Evolutionary conservation across 768 basidiomycete species (phyloP).

Genomic region (Lactarius vividus): DNA sequence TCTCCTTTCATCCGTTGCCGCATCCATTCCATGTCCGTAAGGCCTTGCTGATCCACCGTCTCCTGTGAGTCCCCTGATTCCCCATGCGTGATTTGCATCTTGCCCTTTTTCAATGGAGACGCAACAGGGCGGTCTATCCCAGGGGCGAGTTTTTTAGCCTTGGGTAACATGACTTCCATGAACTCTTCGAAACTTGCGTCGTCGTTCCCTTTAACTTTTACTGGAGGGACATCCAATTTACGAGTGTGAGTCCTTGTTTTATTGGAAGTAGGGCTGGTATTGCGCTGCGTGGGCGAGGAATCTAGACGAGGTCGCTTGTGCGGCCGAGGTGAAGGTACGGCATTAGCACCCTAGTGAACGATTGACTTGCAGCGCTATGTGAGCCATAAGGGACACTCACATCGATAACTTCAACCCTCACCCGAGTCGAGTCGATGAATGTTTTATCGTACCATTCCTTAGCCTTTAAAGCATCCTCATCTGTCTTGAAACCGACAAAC

Average conservation of each 20-base stretch:
- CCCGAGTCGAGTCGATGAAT: conserved; percentile 75
- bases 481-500: conserved; percentile 86
- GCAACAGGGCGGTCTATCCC: conserved; percentile 51
- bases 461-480: conserved; percentile 69
- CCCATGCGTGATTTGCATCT: background rate
- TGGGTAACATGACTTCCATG: conserved; percentile 70
- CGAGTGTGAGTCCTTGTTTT: conserved; percentile 8
- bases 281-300: conserved; percentile 31
- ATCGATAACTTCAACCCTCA: conserved; percentile 74
- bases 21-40: conserved; percentile 79
- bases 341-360: conserved; percentile 55
- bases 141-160: conserved; percentile 52
- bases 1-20: conserved; percentile 55
- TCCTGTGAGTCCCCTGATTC: conserved; percentile 17
- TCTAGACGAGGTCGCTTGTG: conserved; percentile 64
- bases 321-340: conserved; percentile 63
- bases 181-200: conserved; percentile 57
- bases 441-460: conserved; percentile 83
- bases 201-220: conserved; percentile 30
- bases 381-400: conserved; percentile 44
- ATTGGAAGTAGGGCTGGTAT: conserved; percentile 25
- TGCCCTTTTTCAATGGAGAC: conserved; percentile 28
- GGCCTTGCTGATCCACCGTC: conserved; percentile 35
- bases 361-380: conserved; percentile 5
- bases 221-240: conserved; percentile 5